These are phyloP conservation scores for Yarrowia sp. DNA, from an alignment of 805 yeast species.

Conservation along the genomic window DNA sequence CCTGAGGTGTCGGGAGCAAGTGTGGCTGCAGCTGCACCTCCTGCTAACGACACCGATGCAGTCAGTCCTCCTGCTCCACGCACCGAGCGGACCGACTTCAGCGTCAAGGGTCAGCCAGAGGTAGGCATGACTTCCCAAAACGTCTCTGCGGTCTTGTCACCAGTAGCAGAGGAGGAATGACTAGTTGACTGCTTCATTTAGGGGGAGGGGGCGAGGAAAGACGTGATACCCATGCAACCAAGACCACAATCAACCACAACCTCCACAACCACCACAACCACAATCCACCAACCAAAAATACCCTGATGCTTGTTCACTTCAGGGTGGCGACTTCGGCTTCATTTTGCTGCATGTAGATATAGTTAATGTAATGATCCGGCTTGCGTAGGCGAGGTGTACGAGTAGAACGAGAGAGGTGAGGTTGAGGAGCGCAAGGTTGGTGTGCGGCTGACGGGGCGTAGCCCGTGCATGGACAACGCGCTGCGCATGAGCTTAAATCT, in stretches of 20 bases:
- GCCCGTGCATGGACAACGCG: constrained; percentile 12
- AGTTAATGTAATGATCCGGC: neutral
- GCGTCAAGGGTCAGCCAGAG: constrained; percentile 28
- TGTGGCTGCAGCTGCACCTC: neutral
- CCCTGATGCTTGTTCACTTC: neutral
- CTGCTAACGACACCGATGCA: neutral
- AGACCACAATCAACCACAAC: too few species aligned
- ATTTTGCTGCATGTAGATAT: constrained; percentile 31
- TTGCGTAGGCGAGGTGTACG: neutral
- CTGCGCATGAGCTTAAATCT: neutral
- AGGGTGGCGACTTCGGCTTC: constrained; percentile 11
- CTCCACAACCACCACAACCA: too few species aligned
- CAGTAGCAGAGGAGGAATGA: constrained; percentile 30
- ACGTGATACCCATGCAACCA: too few species aligned
- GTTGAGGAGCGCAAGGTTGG: neutral
- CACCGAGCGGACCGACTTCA: constrained; percentile 5
- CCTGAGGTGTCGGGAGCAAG: too few species aligned
- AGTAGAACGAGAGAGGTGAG: neutral
- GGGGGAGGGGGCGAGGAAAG: too few species aligned
- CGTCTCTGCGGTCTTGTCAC: constrained; percentile 27
- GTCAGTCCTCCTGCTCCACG: constrained; percentile 3
- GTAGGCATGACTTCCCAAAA: constrained; percentile 16
- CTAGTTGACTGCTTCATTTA: constrained; percentile 27
- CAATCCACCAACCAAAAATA: neutral
- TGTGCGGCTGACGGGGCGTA: constrained; percentile 31